Conservation (phyloP, 2,329 filamentous ascomycete genomes). For the Cucurbitaria berberidis region DNA sequence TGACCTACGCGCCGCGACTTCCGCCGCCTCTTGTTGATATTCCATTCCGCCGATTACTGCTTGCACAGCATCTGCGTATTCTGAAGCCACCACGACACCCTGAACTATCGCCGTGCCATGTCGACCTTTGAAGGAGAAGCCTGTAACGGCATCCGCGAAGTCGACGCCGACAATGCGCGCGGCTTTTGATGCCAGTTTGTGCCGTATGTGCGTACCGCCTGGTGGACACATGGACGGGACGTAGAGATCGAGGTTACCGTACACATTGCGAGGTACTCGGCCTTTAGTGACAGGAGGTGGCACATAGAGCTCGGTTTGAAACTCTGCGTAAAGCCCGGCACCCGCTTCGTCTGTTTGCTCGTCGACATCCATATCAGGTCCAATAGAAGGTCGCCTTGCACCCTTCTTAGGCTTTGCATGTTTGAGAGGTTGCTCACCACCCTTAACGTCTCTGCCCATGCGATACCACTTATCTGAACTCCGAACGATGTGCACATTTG, state of each 20-base stretch:
- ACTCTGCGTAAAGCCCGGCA: constrained; percentile 63
- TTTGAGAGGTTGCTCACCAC: constrained; percentile 81
- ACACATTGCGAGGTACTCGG: constrained; percentile 67
- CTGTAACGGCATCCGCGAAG: constrained; percentile 86
- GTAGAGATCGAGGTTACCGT: constrained; percentile 69
- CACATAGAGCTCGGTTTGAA: constrained; percentile 72
- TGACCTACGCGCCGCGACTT: constrained; percentile 60
- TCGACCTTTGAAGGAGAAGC: constrained; percentile 85
- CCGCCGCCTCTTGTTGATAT: constrained; percentile 68
- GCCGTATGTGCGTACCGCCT: constrained; percentile 64
- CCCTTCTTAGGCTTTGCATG: constrained; percentile 55
- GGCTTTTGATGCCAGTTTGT: constrained; percentile 69
- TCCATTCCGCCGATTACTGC: constrained; percentile 72
- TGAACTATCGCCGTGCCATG: constrained; percentile 83
- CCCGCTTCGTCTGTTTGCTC: constrained; percentile 52
- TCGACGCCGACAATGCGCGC: constrained; percentile 80
- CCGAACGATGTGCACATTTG: constrained; percentile 77
- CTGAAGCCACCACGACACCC: constrained; percentile 76
- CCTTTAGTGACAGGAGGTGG: constrained; percentile 78
- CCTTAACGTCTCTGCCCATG: constrained; percentile 77
- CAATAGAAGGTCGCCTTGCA: constrained; percentile 26
- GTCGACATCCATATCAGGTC: constrained; percentile 41
- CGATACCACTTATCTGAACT: constrained; percentile 92
- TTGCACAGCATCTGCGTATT: constrained; percentile 73
- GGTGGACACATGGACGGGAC: constrained; percentile 68